Percentiles rank a stretch among this genome's conserved stretches.
Conservation (phyloP, 352 stramenopile genomes). For the Pythium volutum region DNA sequence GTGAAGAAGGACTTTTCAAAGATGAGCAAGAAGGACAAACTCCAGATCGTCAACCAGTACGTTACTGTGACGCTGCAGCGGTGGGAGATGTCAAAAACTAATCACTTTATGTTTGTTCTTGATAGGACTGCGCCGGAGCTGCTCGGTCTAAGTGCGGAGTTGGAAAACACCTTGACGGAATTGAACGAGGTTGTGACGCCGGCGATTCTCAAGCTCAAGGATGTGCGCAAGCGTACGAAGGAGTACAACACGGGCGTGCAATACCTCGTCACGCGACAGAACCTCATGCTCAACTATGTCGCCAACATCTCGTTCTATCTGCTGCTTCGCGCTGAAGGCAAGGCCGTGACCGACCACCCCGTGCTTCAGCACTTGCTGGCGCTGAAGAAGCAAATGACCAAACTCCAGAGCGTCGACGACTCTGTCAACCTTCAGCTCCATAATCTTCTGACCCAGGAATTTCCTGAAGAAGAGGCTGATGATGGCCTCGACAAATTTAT, state of each 20-base stretch:
- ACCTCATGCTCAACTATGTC: constrained; percentile 82
- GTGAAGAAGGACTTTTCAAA: constrained; percentile 84
- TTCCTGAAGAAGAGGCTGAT: constrained; percentile 47
- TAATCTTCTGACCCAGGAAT: constrained; percentile 62
- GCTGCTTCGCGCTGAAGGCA: constrained; percentile 73
- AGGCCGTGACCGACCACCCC: constrained; percentile 73
- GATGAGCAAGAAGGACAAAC: constrained; percentile 84
- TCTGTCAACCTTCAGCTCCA: constrained; percentile 56
- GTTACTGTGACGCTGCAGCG: constrained; percentile 8
- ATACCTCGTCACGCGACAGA: constrained; percentile 78
- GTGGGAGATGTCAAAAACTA: background rate
- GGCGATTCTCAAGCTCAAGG: constrained; percentile 68
- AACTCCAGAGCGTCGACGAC: constrained; percentile 54
- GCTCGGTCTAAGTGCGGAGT: constrained; percentile 61
- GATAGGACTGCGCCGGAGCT: constrained; percentile 65
- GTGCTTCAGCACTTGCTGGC: constrained; percentile 73
- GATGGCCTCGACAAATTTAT: constrained; percentile 79
- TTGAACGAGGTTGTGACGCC: constrained; percentile 64
- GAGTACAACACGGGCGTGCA: constrained; percentile 62
- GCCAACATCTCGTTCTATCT: constrained; percentile 88
- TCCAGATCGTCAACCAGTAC: constrained; percentile 84
- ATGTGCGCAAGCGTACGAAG: constrained; percentile 52
- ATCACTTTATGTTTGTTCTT: background rate
- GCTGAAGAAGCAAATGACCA: constrained; percentile 76
- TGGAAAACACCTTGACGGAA: constrained; percentile 64